A percentile compares a stretch with the other conserved stretches of the same genome.
phyloP scores from a whole-genome alignment of 2,329 filamentous ascomycete genomes.

The Drechslerella stenobrocha region DNA sequence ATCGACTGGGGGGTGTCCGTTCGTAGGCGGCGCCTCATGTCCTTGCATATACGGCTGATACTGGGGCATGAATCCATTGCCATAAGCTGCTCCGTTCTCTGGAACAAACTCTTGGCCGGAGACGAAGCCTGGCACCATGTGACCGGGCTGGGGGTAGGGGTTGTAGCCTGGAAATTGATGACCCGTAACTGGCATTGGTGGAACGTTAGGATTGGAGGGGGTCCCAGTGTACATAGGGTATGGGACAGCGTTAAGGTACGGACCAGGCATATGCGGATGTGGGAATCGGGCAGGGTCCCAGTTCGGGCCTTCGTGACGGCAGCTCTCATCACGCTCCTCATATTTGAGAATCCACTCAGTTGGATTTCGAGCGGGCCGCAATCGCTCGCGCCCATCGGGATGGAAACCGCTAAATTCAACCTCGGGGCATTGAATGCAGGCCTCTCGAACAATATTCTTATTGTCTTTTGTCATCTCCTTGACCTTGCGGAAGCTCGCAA shows the following conservation, averaged over 20 bases:
- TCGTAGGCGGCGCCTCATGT: conserved; percentile 32
- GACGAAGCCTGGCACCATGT: conserved; percentile 36
- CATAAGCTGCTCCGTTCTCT: conserved; percentile 46
- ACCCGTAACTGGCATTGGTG: conserved; percentile 36
- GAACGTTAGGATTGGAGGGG: conserved; percentile 51
- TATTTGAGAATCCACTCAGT: conserved; percentile 72
- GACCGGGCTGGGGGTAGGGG: conserved; percentile 23
- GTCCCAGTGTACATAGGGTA: conserved; percentile 55
- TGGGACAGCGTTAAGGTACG: conserved; percentile 53
- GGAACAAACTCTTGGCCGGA: conserved; percentile 46
- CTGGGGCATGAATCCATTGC: conserved; percentile 39
- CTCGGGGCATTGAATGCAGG: conserved; percentile 70
- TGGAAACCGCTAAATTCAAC: conserved; percentile 65
- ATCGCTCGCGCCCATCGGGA: conserved; percentile 41
- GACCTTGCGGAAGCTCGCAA: conserved; percentile 85
- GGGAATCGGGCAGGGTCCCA: conserved; percentile 56
- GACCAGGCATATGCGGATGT: conserved; percentile 55
- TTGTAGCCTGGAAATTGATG: conserved; percentile 41
- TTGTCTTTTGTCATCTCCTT: conserved; percentile 70
- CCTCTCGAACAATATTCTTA: conserved; percentile 71
- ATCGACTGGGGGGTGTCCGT: conserved; percentile 29
- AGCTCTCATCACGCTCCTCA: conserved; percentile 71
- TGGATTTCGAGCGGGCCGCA: conserved; percentile 40
- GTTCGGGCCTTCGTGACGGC: conserved; percentile 72
- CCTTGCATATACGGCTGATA: conserved; percentile 32